A percentile compares a stretch with the other conserved stretches of the same genome.
phyloP scores from a whole-genome alignment of 2,329 filamentous ascomycete species.

The Calonectria fujianensis region DNA sequence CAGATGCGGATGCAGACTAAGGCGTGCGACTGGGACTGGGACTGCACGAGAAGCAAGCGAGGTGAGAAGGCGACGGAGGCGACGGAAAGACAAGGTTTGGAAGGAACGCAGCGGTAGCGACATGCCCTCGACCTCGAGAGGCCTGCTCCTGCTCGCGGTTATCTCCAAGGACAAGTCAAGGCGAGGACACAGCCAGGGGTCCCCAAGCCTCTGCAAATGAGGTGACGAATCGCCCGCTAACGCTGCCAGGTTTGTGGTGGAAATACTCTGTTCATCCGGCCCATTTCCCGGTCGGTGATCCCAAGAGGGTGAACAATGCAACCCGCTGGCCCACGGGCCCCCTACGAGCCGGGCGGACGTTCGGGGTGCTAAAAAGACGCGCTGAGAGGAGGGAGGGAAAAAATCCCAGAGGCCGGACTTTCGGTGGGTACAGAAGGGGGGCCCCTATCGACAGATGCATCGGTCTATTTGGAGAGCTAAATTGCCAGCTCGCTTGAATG shows the following conservation, averaged over 20 bases:
- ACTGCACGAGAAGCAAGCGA: background rate
- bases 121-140: background rate
- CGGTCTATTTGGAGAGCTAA: slow-evolving; percentile 11
- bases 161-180: slow-evolving; percentile 22
- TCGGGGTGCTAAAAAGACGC: slow-evolving; percentile 22
- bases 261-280: slow-evolving; percentile 9
- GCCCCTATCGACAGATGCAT: slow-evolving; percentile 15
- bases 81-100: slow-evolving; percentile 25
- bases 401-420: background rate
- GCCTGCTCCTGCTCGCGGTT: slow-evolving; percentile 12
- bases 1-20: background rate
- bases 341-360: slow-evolving; percentile 20
- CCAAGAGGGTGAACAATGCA: slow-evolving; percentile 22
- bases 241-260: slow-evolving; percentile 25
- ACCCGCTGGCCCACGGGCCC: slow-evolving; percentile 11
- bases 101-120: background rate
- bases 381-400: slow-evolving; percentile 11
- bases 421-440: slow-evolving; percentile 8
- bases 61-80: background rate
- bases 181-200: slow-evolving; percentile 11
- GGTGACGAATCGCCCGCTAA: slow-evolving; percentile 25
- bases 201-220: slow-evolving; percentile 22
- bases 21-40: background rate
- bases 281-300: slow-evolving; percentile 20
- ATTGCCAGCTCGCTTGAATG: slow-evolving; percentile 15